A percentile compares a stretch with the other conserved stretches of the same genome.
Evolutionary conservation across 192 early-diverging fungal species (phyloP).

Genomic region (Gryganskiella cystojenkinii): DNA sequence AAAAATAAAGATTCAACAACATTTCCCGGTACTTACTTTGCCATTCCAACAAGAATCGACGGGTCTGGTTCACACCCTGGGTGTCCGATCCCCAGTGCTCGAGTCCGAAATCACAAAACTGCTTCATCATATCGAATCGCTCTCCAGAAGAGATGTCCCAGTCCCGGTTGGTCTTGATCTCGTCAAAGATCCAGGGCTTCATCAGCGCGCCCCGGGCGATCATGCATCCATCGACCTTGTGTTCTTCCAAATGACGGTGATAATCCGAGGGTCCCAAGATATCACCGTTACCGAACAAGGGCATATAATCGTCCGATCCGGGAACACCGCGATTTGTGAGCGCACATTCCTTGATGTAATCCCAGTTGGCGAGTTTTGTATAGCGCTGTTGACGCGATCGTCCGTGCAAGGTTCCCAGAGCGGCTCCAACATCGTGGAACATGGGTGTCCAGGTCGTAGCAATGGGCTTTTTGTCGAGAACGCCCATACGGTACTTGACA

Average conservation of each 20-base stretch:
- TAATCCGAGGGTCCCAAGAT: constrained; percentile 88
- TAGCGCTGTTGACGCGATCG: constrained; percentile 93
- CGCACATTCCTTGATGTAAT: constrained; percentile 82
- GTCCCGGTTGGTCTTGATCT: constrained; percentile 86
- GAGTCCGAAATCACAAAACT: constrained; percentile 86
- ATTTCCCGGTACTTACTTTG: constrained; percentile 77
- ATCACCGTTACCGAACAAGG: constrained; percentile 80
- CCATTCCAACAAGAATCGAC: constrained; percentile 86
- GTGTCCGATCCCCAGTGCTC: constrained; percentile 97
- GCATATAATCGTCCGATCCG: constrained; percentile 63
- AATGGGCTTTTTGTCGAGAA: constrained; percentile 64
- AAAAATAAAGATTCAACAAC: no score
- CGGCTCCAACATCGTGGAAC: constrained; percentile 67
- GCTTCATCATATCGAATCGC: constrained; percentile 89
- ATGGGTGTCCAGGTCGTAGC: constrained; percentile 81
- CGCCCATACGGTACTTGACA: constrained; percentile 90
- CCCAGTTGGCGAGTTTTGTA: constrained; percentile 90
- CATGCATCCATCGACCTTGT: constrained; percentile 87
- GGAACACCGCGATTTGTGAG: constrained; percentile 50
- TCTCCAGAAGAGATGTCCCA: constrained; percentile 94
- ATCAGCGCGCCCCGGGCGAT: constrained; percentile 82
- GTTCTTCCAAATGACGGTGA: constrained; percentile 70
- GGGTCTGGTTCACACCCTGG: constrained; percentile 83
- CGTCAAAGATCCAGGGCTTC: constrained; percentile 98
- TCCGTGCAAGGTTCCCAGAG: constrained; percentile 77